Evolutionary conservation across 169 alveolate species (phyloP).

Genomic region (Cryptosporidium sp.): DNA sequence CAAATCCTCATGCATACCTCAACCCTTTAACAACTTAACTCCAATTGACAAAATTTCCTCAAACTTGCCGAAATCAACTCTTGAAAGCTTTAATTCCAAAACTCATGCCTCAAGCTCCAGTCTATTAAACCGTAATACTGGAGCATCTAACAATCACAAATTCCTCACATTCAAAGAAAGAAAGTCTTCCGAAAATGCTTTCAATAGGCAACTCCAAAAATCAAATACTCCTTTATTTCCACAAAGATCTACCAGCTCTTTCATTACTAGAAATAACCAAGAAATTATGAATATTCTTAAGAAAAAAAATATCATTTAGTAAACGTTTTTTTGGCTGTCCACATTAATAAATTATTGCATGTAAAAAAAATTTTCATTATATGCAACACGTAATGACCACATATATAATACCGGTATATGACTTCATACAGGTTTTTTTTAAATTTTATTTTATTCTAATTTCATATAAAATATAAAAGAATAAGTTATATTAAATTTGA

Average conservation of each 20-base stretch:
- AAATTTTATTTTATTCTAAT: background rate
- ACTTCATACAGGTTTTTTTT: background rate
- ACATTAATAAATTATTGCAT: background rate
- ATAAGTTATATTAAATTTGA: slow-evolving; percentile 11
- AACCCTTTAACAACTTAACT: background rate
- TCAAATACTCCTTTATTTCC: background rate
- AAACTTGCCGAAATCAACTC: background rate
- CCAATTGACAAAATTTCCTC: background rate
- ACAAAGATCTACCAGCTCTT: slow-evolving; percentile 30
- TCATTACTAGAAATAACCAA: slow-evolving; percentile 30
- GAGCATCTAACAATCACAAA: background rate
- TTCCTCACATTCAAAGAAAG: slow-evolving; percentile 20
- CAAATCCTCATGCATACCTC: background rate
- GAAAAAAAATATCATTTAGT: slow-evolving; percentile 10
- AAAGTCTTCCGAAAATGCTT: slow-evolving; percentile 1
- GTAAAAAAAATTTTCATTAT: background rate
- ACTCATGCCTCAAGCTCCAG: background rate
- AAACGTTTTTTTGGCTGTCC: background rate
- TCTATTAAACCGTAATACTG: background rate
- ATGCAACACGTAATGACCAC: background rate
- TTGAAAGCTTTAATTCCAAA: background rate
- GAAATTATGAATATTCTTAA: slow-evolving; percentile 29
- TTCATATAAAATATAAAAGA: background rate
- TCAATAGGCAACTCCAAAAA: background rate
- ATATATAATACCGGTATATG: slow-evolving; percentile 9